Evolutionary conservation across 495 filamentous ascomycete genomes (phyloP).

Genomic region (Parathielavia hyrcaniae): DNA sequence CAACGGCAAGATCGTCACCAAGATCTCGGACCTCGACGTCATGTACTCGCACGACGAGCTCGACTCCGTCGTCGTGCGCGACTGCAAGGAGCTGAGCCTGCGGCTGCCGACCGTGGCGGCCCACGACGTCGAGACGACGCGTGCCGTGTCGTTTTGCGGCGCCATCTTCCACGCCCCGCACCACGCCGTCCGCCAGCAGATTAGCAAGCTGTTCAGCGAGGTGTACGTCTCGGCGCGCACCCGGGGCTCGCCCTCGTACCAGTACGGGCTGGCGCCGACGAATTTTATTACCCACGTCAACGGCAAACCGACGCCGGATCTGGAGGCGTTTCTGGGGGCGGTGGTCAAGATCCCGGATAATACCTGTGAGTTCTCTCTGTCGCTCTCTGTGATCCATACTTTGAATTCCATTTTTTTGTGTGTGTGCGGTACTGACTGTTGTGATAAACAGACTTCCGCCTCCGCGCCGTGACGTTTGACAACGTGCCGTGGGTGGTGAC

Average conservation of each 20-base stretch:
- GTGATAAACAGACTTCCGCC: constrained; percentile 64
- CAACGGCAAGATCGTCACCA: constrained; percentile 86
- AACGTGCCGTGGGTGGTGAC: constrained; percentile 96
- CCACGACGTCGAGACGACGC: constrained; percentile 84
- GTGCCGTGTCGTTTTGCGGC: constrained; percentile 89
- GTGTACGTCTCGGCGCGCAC: constrained; percentile 90
- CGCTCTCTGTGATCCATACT: no score
- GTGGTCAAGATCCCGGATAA: constrained; percentile 88
- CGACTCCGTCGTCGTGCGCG: constrained; percentile 80
- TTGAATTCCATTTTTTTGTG: not conserved
- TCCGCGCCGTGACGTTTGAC: constrained; percentile 92
- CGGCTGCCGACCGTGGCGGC: constrained; percentile 82
- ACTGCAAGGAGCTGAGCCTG: constrained; percentile 69
- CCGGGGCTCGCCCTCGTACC: constrained; percentile 78
- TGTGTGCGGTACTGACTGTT: not conserved
- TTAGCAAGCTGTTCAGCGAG: constrained; percentile 90
- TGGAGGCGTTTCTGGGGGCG: constrained; percentile 70
- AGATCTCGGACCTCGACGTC: constrained; percentile 84
- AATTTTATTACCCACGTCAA: constrained; percentile 98
- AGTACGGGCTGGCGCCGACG: constrained; percentile 88
- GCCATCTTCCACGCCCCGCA: constrained; percentile 90
- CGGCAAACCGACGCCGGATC: constrained; percentile 69
- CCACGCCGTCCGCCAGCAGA: constrained; percentile 94
- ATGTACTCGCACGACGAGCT: constrained; percentile 89
- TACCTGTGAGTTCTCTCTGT: constrained; percentile 54